Base-by-base conservation (phyloP, 2,329 filamentous ascomycete genomes). In the Colletotrichum tofieldiae region DNA sequence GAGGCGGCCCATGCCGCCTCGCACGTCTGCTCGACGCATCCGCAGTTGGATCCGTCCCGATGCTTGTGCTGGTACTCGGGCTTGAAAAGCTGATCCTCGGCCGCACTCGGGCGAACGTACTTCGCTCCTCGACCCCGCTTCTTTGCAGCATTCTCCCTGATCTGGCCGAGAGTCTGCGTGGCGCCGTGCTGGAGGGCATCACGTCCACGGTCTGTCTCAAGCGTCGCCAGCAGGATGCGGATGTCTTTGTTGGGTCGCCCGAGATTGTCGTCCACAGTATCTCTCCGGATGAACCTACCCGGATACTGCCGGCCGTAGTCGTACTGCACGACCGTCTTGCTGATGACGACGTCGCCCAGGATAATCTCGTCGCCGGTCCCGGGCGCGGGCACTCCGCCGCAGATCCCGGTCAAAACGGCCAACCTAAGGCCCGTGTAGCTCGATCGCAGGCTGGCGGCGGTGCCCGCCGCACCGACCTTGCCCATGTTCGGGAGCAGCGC, bases 321-420 rank as follows among this genome's bases (percentile, higher is more conserved):
- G 39, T 80, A 78, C 70, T 79, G 77, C 26, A 81, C 54, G 52
- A 81, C 63, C 11, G 67, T 73, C 8, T 74, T 76, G 73, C 80
- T 80, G 41, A 81, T 72, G 18, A 83, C 69, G 0, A 83, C 81
- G 63, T 84, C 81, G 2, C 82, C 81, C 0, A 83, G 71, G 0
- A 81, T 49, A 0, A 77, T 63, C 49, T 78, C 75, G 1, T 51
- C 1, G 1, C 35, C 1, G 20, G 23, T 49, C 0, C 39, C 6
- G 3, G 32, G 55, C 0, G 35, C 18, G 1, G 83, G 82, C 5
- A 81, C 76, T 20, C 81, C 84, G 0, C 83, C 84, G 58, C 84
- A 85, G 12, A 85, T 78, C 0, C 84, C 84, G 3, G 82, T 79
- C 0, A 85, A 51, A 0, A 86, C 47, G 1, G 73, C 80, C 0